Evolutionary conservation across 129 eudicot species (phyloP).

Genomic region (Dittrichia graveolens): DNA sequence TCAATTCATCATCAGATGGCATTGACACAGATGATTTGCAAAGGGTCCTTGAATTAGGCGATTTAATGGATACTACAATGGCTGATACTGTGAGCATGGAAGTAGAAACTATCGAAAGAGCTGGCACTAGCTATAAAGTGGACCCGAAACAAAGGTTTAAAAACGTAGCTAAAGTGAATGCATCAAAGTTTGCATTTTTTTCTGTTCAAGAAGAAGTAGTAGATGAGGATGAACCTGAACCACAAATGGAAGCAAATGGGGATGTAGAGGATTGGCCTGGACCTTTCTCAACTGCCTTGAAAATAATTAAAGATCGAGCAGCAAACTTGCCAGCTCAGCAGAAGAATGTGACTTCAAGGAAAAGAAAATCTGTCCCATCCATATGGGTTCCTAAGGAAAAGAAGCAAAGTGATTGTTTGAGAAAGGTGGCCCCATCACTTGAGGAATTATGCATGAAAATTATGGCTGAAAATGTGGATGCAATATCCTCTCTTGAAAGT

Average conservation of each 20-base stretch:
- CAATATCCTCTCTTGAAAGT: slow-evolving; percentile 66
- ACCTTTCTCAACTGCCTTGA: slow-evolving; percentile 94
- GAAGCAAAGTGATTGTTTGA: slow-evolving; percentile 17
- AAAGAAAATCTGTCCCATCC: slow-evolving; percentile 30
- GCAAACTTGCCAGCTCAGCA: slow-evolving; percentile 33
- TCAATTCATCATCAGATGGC: slow-evolving; percentile 14
- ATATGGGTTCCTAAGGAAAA: slow-evolving; percentile 65
- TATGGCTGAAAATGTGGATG: slow-evolving; percentile 70
- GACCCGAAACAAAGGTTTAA: slow-evolving; percentile 43
- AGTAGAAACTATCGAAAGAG: slow-evolving; percentile 20
- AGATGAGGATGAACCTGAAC: slow-evolving; percentile 43
- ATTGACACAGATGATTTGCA: slow-evolving; percentile 2
- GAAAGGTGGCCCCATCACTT: slow-evolving; percentile 52
- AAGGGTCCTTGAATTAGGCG: slow-evolving; percentile 8
- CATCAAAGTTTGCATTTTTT: slow-evolving; percentile 71
- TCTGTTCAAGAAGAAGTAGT: slow-evolving; percentile 50
- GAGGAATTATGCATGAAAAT: slow-evolving; percentile 58
- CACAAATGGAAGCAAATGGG: slow-evolving; percentile 25
- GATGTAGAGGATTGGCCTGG: slow-evolving; percentile 92
- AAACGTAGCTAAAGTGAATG: slow-evolving; percentile 57
- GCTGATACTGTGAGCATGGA: slow-evolving; percentile 22
- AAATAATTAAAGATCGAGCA: slow-evolving; percentile 73
- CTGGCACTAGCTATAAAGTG: slow-evolving; percentile 26
- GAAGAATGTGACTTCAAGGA: slow-evolving; percentile 19
- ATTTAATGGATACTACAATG: slow-evolving; percentile 1